Base-by-base conservation (phyloP, 2,329 filamentous ascomycete genomes). In the Trichoderma citrinoviride region DNA sequence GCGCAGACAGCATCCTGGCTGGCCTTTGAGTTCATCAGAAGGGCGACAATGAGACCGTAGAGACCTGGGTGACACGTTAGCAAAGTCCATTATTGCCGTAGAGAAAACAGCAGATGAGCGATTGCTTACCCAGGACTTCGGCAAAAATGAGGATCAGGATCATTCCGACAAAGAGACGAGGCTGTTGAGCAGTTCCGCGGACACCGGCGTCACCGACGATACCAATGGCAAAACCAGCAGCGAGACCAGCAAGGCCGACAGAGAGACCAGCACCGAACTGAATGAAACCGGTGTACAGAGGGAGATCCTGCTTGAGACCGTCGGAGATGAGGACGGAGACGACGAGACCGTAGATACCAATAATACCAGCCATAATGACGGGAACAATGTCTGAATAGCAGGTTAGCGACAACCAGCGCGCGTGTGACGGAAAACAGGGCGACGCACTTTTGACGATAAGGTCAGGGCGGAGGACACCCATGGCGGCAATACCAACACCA, bases 311-410 rank as follows among this genome's bases (percentile, higher is more conserved):
- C 25, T 70, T 68, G 60, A 81, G 73, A 66, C 72, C 71, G 65
- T 75, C 75, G 27, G 78, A 75, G 71, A 82, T 81, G 70, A 82
- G 77, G 68, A 82, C 79, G 65, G 75, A 76, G 58, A 75, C 75
- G 49, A 82, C 79, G 44, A 82, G 75, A 58, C 80, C 80, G 70
- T 81, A 81, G 67, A 82, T 81, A 90, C 92, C 95, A 82, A 99
- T 98, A 82, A 99, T 99, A 98, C 95, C 95, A 85, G 95, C 95
- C 95, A 99, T 99, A 89, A 99, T 97, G 81, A 98, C 95, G 78
- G 95, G 95, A 70, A 98, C 94, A 80, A 98, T 97, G 87, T 97
- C 94, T 98, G 71, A 0, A 29, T 10, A 19, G 3, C 15, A 37
- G 4, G 33, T 64, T 27, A 66, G 61, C 29, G 15, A 56, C 21